Base-by-base conservation (phyloP, 768 basidiomycete species). In the Tulasnella sp. region DNA sequence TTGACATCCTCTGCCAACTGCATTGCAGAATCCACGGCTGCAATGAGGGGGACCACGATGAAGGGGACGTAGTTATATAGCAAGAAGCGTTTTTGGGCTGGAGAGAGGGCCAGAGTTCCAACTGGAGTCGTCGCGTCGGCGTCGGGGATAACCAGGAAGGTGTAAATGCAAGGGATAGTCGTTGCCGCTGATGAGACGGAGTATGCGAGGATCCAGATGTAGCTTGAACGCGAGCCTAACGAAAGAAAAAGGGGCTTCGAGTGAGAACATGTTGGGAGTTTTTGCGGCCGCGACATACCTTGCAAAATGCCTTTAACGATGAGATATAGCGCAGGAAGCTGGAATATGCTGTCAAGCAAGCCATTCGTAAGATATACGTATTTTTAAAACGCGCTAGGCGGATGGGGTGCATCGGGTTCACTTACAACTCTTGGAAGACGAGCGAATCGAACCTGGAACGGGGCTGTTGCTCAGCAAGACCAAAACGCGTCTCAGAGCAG, bases 1-100 rank as follows among this genome's bases (percentile, higher is more conserved):
- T 74, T 74, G 40, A 74, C 44, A 27, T 74, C 73, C 36, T 74
- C 44, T 39, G 31, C 73, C 73, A 74, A 24, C 73, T 74, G 40
- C 73, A 74, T 10, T 40, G 24, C 73, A 16, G 40, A 74, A 39
- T 74, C 73, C 18, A 74, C 73, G 2, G 73, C 73, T 10, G 44
- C 44, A 14, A 74, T 74, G 21, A 74, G 40, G 8, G 73, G 73
- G 73, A 74, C 12, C 10, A 39, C 44, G 40, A 74, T 8, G 36
- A 74, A 74, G 40, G 73, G 73, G 36, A 74, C 18, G 31, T 74
- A 74, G 44, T 74, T 74, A 21, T 48, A 40, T 12, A 74, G 36
- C 36, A 74, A 39, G 73, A 74, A 74, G 9, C 39, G 73, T 24
- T 48, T 40, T 36, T 74, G 40, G 10, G 40, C 73, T 40, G 40